Conservation (phyloP, 108 stramenopile genomes). For the Cyclotella baltica region DNA sequence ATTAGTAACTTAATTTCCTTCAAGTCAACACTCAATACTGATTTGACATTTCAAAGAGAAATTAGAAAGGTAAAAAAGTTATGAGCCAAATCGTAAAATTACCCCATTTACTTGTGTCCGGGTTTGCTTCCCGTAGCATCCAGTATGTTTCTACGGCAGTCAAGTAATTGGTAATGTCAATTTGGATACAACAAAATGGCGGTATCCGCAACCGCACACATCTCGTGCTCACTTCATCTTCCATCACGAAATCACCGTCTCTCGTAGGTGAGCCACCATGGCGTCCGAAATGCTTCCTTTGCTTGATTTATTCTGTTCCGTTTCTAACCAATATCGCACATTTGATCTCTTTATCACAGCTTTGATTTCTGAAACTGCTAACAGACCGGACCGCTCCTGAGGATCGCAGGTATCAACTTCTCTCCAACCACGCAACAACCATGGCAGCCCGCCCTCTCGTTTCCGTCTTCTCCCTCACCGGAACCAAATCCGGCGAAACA, state of each 20-base stretch:
- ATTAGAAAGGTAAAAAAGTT: background rate
- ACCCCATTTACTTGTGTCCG: background rate
- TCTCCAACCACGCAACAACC: constrained; percentile 17
- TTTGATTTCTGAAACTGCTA: constrained; percentile 11
- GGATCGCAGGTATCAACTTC: constrained; percentile 54
- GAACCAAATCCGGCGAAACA: constrained; percentile 88
- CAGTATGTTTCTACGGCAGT: background rate
- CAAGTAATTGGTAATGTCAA: background rate
- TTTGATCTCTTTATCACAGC: background rate
- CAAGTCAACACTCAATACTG: too few species aligned
- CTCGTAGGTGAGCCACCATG: background rate
- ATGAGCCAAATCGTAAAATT: background rate
- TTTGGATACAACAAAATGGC: background rate
- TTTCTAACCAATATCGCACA: background rate
- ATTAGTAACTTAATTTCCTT: too few species aligned
- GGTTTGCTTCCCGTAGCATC: background rate
- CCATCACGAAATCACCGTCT: constrained; percentile 1
- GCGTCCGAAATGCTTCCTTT: background rate
- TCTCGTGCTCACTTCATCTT: background rate
- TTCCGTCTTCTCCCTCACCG: constrained; percentile 93
- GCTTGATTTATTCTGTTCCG: background rate
- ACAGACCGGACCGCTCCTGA: constrained; percentile 72
- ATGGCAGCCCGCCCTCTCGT: constrained; percentile 97
- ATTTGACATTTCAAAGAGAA: too few species aligned
- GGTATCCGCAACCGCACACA: background rate